Percentiles rank a stretch among this genome's conserved stretches.
Conservation (phyloP, 306 rosid genomes). For the Leucaena leucocephala region DNA sequence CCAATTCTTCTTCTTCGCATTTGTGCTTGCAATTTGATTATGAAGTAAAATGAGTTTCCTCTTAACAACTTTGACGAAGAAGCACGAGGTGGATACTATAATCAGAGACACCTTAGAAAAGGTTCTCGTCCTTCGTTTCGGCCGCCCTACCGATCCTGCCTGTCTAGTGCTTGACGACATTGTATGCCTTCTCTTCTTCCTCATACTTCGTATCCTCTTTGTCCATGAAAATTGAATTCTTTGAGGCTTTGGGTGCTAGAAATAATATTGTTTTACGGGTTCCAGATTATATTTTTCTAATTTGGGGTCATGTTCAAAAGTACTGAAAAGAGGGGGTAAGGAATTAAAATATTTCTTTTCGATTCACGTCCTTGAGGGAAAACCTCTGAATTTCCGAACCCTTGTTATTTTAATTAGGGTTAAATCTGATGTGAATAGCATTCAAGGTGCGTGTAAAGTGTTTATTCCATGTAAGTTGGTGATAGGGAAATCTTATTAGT, state of each 20-base stretch:
- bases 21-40: not conserved
- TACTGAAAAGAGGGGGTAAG: not conserved
- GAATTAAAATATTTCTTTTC: not conserved
- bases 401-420: not conserved
- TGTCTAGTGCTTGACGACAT: not conserved
- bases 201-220: not conserved
- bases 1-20: not conserved
- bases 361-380: not conserved
- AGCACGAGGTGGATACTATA: not conserved
- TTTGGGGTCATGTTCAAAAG: not conserved
- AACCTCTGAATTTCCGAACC: not conserved
- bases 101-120: slow-evolving; percentile 4
- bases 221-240: not conserved
- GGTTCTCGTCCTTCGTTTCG: not conserved
- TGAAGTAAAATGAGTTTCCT: not conserved
- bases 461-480: not conserved
- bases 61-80: not conserved
- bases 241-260: not conserved
- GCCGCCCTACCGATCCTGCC: not conserved
- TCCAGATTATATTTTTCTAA: not conserved
- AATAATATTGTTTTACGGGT: not conserved
- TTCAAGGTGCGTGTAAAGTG: not conserved
- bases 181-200: not conserved
- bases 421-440: not conserved
- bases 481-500: not conserved